Percentiles rank a stretch among this genome's conserved stretches.
phyloP scores from a whole-genome alignment of 805 yeast genomes.

The Diddensiella santjacobensis region DNA sequence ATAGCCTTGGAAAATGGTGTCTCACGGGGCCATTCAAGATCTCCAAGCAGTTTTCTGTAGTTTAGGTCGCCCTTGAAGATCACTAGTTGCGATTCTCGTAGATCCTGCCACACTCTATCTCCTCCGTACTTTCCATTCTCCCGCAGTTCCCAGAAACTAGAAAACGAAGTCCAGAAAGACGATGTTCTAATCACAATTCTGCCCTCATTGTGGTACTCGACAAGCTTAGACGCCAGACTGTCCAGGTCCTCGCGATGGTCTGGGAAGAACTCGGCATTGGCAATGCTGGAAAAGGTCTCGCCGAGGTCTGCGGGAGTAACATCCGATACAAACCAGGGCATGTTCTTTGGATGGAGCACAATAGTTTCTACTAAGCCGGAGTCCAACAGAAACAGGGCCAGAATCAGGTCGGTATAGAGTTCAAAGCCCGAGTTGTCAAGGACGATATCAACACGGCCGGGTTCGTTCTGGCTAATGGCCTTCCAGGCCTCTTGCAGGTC shows the following conservation, averaged over 20 bases:
- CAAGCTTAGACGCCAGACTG: slow-evolving; percentile 45
- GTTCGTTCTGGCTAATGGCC: slow-evolving; percentile 18
- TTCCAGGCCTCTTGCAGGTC: slow-evolving; percentile 70
- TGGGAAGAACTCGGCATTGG: slow-evolving; percentile 47
- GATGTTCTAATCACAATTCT: slow-evolving; percentile 51
- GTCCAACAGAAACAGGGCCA: slow-evolving; percentile 66
- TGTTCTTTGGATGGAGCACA: slow-evolving; percentile 79
- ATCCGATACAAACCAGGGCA: slow-evolving; percentile 98
- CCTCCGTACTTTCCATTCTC: slow-evolving; percentile 55
- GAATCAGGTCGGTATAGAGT: slow-evolving; percentile 76
- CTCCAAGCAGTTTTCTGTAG: slow-evolving; percentile 91
- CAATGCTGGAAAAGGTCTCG: slow-evolving; percentile 53
- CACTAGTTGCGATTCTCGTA: slow-evolving; percentile 57
- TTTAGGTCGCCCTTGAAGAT: slow-evolving; percentile 95
- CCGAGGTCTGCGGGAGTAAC: slow-evolving; percentile 80
- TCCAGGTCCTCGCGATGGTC: slow-evolving; percentile 44
- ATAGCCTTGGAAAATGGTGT: slow-evolving; percentile 71
- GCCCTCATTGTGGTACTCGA: slow-evolving; percentile 44
- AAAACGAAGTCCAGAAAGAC: slow-evolving; percentile 82
- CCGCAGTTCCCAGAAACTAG: slow-evolving; percentile 69
- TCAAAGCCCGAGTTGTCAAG: slow-evolving; percentile 96
- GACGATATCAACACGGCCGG: slow-evolving; percentile 69
- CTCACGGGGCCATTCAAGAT: slow-evolving; percentile 79
- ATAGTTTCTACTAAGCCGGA: slow-evolving; percentile 59
- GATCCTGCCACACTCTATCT: slow-evolving; percentile 53